phyloP scores from a whole-genome alignment of 2,329 filamentous ascomycete species.

The Gaeumannomyces tritici region DNA sequence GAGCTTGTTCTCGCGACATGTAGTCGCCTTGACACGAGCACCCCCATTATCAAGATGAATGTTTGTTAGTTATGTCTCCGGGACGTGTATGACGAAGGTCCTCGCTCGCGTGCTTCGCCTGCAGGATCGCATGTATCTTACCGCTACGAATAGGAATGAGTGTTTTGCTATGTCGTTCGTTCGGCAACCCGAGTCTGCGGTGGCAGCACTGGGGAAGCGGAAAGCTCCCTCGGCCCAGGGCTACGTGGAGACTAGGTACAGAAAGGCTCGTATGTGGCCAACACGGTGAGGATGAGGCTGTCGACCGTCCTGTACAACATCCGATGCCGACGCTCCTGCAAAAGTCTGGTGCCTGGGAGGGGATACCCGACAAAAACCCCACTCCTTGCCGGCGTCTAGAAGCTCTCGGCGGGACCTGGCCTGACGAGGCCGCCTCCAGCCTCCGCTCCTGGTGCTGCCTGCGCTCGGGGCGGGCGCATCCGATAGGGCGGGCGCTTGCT shows the following conservation, averaged over 20 bases:
- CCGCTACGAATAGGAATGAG: neutral
- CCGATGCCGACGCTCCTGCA: neutral
- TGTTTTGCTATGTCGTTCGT: neutral
- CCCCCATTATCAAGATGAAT: neutral
- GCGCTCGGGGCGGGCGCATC: neutral
- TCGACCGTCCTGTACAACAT: neutral
- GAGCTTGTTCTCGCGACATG: neutral
- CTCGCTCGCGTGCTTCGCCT: neutral
- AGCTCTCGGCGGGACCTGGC: neutral
- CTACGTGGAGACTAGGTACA: too few relatives aligned
- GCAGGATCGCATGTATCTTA: neutral
- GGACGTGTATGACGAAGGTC: neutral
- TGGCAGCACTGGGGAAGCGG: neutral
- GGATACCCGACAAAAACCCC: too few relatives aligned
- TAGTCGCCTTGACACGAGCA: neutral
- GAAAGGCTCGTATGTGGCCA: too few relatives aligned
- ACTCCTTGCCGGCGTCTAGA: neutral
- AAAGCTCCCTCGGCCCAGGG: too few relatives aligned
- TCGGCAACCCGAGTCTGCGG: neutral
- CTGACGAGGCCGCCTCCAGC: neutral
- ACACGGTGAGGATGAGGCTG: too few relatives aligned
- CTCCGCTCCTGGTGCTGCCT: neutral
- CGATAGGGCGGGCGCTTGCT: neutral
- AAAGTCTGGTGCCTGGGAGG: neutral
- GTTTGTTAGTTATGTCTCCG: neutral